These are phyloP conservation scores for Sporothrix luriei DNA, from an alignment of 2,329 filamentous ascomycete species.

Conservation along the genomic window DNA sequence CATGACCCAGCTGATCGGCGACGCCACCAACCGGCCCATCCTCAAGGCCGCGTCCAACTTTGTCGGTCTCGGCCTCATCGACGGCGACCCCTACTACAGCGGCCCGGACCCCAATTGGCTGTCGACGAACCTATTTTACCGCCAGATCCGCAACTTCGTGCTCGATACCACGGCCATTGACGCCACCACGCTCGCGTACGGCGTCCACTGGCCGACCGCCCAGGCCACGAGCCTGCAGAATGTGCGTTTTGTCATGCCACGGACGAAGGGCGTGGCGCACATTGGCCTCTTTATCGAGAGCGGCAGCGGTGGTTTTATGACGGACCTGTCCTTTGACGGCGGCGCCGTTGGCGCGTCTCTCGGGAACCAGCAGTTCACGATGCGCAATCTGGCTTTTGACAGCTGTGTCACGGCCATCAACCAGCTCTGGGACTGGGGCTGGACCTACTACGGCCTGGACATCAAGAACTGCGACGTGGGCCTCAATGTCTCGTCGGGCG, in stretches of 20 bases:
- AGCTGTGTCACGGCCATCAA: slow-evolving; percentile 65
- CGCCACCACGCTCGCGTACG: slow-evolving; percentile 51
- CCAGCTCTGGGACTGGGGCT: slow-evolving; percentile 75
- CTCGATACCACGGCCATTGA: slow-evolving; percentile 59
- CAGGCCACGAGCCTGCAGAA: slow-evolving; percentile 65
- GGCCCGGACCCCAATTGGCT: slow-evolving; percentile 51
- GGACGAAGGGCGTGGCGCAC: slow-evolving; percentile 53
- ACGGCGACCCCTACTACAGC: slow-evolving; percentile 43
- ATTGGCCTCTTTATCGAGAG: slow-evolving; percentile 51
- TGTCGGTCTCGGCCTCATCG: slow-evolving; percentile 28
- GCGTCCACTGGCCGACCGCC: slow-evolving; percentile 70
- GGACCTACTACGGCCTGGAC: slow-evolving; percentile 64
- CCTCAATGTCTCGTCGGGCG: slow-evolving; percentile 60
- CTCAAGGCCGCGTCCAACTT: slow-evolving; percentile 31
- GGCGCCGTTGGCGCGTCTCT: slow-evolving; percentile 63
- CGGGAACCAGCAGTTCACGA: slow-evolving; percentile 71
- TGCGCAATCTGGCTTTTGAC: slow-evolving; percentile 67
- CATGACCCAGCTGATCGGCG: slow-evolving; percentile 35
- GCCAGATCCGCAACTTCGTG: slow-evolving; percentile 60
- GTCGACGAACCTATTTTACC: slow-evolving; percentile 49
- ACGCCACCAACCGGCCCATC: slow-evolving; percentile 32
- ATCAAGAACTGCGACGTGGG: slow-evolving; percentile 64
- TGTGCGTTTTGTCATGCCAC: slow-evolving; percentile 58
- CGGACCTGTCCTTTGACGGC: slow-evolving; percentile 64
- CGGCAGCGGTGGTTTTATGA: slow-evolving; percentile 43